A percentile compares a stretch with the other conserved stretches of the same genome.
Conservation (phyloP, 805 yeast species). For the Wickerhamiella azymoides region DNA sequence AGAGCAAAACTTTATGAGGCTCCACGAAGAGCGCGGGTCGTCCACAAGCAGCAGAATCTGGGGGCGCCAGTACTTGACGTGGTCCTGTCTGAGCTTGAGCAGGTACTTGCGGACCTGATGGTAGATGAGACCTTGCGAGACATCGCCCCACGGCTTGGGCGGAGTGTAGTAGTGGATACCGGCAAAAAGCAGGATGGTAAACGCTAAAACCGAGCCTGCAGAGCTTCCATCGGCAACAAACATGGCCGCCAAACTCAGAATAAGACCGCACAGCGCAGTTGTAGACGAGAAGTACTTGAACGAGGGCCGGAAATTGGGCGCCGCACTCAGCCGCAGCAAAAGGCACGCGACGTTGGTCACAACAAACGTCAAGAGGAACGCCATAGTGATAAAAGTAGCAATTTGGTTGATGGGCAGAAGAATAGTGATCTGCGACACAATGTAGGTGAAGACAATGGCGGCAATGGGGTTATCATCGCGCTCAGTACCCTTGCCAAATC, state of each 20-base stretch:
- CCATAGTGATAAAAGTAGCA: constrained; percentile 94
- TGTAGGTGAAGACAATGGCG: constrained; percentile 65
- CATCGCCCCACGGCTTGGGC: constrained; percentile 97
- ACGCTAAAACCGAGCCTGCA: constrained; percentile 60
- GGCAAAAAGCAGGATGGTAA: constrained; percentile 51
- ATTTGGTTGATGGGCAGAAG: constrained; percentile 86
- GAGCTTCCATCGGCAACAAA: constrained; percentile 85
- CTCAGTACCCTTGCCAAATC: constrained; percentile 40
- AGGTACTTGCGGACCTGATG: constrained; percentile 93
- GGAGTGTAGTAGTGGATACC: constrained; percentile 83
- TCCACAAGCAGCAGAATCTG: constrained; percentile 81
- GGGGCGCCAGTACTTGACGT: constrained; percentile 97
- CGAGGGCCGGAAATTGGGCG: constrained; percentile 97
- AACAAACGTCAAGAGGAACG: constrained; percentile 88
- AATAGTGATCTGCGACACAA: constrained; percentile 68
- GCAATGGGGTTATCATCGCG: constrained; percentile 42
- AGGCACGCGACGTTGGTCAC: constrained; percentile 92
- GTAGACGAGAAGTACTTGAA: constrained; percentile 71
- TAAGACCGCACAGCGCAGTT: constrained; percentile 69
- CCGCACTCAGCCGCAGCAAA: constrained; percentile 71
- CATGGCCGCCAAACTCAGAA: constrained; percentile 69
- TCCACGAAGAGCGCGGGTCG: constrained; percentile 87
- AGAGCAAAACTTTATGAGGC: constrained; percentile 80
- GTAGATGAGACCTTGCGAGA: constrained; percentile 84
- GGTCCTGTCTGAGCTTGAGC: constrained; percentile 70